phyloP scores from a whole-genome alignment of 352 stramenopile species.

The Phytophthora citrophthora region DNA sequence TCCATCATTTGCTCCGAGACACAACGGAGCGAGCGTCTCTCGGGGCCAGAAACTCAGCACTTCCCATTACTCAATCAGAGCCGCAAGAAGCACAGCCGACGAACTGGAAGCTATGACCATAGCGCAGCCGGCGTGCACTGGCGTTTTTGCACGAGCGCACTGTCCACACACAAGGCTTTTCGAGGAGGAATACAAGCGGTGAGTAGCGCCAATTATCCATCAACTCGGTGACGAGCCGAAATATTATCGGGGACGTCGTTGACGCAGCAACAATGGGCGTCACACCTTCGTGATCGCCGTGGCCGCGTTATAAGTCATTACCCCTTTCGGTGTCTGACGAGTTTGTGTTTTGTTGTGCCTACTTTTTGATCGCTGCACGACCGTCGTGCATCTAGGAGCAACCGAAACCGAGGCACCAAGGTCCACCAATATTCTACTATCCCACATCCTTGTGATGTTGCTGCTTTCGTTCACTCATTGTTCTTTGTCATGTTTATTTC shows the following conservation, averaged over 20 bases:
- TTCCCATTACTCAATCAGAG: slow-evolving; percentile 20
- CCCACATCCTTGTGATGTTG: neutral
- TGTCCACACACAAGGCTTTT: slow-evolving; percentile 59
- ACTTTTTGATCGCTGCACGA: too few species aligned
- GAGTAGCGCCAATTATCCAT: neutral
- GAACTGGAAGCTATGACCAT: slow-evolving; percentile 10
- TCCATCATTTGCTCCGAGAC: slow-evolving; percentile 3
- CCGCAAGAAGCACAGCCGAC: neutral
- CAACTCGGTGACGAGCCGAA: slow-evolving; percentile 4
- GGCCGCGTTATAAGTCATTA: too few species aligned
- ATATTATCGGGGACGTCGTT: slow-evolving; percentile 1
- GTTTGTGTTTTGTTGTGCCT: neutral
- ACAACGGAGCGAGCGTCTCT: slow-evolving; percentile 23
- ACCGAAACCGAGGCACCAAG: slow-evolving; percentile 55
- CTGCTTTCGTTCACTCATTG: neutral
- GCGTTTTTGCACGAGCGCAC: slow-evolving; percentile 44
- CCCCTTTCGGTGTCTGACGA: slow-evolving; percentile 6
- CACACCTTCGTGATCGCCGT: too few species aligned
- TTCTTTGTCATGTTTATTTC: too few species aligned
- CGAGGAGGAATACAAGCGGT: slow-evolving; percentile 71
- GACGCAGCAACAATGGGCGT: neutral
- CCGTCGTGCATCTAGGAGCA: slow-evolving; percentile 32
- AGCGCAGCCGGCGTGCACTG: slow-evolving; percentile 34
- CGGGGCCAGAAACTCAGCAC: neutral
- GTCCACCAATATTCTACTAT: slow-evolving; percentile 12